These are phyloP conservation scores for Euphrasia confusa DNA, from an alignment of 257 asterid genomes.

Conservation along the genomic window DNA sequence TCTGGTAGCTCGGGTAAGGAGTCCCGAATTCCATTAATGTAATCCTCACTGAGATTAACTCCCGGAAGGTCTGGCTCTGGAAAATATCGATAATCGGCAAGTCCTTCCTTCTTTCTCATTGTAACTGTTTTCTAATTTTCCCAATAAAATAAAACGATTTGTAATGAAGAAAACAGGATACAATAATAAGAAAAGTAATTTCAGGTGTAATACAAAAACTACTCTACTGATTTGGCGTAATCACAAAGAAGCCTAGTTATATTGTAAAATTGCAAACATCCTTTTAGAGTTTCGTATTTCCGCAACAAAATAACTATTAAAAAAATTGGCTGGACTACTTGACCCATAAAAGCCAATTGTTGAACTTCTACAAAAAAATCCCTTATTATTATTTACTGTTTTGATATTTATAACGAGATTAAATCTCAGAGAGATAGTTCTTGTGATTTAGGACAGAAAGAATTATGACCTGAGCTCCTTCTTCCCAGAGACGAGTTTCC, in stretches of 20 bases:
- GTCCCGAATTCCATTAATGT: conserved; percentile 43
- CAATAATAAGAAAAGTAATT: background rate
- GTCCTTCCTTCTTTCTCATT: conserved; percentile 99
- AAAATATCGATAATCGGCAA: conserved; percentile 91
- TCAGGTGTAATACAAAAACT: background rate
- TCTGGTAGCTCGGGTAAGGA: conserved; percentile 96
- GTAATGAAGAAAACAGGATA: background rate
- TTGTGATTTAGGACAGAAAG: conserved; percentile 16
- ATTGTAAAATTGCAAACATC: background rate
- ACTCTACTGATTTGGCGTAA: background rate
- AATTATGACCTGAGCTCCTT: conserved; percentile 84
- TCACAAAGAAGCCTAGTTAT: background rate
- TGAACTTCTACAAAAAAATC: too few species aligned
- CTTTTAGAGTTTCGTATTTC: too few species aligned
- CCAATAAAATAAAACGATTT: conserved; percentile 27
- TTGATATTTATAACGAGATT: background rate
- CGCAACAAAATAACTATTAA: too few species aligned
- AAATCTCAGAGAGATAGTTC: background rate
- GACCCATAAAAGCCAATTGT: too few species aligned
- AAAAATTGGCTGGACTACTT: too few species aligned
- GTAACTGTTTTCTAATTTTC: conserved; percentile 78
- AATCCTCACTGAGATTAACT: conserved; percentile 65
- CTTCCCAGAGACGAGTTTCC: conserved; percentile 99
- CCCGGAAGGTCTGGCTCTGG: conserved; percentile 99
- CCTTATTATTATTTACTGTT: too few species aligned